Conservation (phyloP, 768 basidiomycete species). For the Xanthoconium purpureum region DNA sequence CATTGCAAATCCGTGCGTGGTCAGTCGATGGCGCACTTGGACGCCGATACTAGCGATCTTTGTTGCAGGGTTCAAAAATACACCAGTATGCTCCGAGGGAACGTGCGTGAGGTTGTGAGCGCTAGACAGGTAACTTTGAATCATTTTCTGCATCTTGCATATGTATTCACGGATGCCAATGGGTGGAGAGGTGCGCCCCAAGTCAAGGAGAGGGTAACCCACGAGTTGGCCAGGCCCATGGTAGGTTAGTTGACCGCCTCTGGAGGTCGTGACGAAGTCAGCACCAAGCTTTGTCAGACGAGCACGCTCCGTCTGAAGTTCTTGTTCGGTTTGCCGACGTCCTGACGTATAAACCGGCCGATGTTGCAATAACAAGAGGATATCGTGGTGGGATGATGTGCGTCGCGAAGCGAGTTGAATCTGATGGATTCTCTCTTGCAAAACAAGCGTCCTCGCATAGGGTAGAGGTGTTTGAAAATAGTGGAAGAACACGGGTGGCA, state of each 20-base stretch:
- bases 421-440: slow-evolving; percentile 71
- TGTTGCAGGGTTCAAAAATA: slow-evolving; percentile 75
- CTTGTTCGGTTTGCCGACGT: slow-evolving; percentile 71
- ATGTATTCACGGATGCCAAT: slow-evolving; percentile 79
- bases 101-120: slow-evolving; percentile 55
- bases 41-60: slow-evolving; percentile 97
- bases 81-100: slow-evolving; percentile 82
- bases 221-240: slow-evolving; percentile 98
- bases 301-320: slow-evolving; percentile 54
- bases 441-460: slow-evolving; percentile 60
- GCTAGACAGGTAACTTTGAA: slow-evolving; percentile 60
- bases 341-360: slow-evolving; percentile 94
- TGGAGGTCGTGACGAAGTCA: slow-evolving; percentile 75
- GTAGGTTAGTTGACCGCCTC: slow-evolving; percentile 94
- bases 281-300: slow-evolving; percentile 79
- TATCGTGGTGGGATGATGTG: slow-evolving; percentile 47
- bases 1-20: slow-evolving; percentile 91
- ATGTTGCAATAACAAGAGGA: slow-evolving; percentile 83
- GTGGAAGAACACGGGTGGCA: slow-evolving; percentile 74
- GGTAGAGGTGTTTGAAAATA: slow-evolving; percentile 76
- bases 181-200: slow-evolving; percentile 72
- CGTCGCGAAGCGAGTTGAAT: slow-evolving; percentile 59
- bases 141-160: slow-evolving; percentile 70
- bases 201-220: slow-evolving; percentile 91
- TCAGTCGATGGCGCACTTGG: slow-evolving; percentile 90